Base-by-base conservation (phyloP, 2,329 filamentous ascomycete genomes). In the Ceratocystis alfenasii region DNA sequence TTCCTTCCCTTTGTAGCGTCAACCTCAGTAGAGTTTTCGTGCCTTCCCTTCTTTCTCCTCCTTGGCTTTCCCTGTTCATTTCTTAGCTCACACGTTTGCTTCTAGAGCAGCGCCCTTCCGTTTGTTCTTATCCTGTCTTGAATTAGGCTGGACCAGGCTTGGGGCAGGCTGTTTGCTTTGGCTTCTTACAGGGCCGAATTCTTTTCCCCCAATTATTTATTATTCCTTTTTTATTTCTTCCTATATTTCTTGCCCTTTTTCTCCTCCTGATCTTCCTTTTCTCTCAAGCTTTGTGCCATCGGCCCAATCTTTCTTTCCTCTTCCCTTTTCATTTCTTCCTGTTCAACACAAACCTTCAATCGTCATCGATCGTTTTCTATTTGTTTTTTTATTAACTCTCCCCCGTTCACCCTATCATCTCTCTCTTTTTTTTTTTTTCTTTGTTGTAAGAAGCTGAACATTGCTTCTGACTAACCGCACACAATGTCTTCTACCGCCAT, bases 401-500 rank as follows among this genome's bases (percentile, higher is more conserved):
- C 30, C 48, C 36, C 36, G 36, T 12, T 15, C 48, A 53, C 48
- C 48, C 48, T 53, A 53, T 50, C 62, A 53, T 48, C 45, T 30
- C 41, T 44, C 28, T 50, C 17, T 22, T 63, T 33, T 22, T 53
- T 48, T 53, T 48, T 36, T 20, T 63, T 41, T 50, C 10, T 53
- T 33, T 50, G 28, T 41, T 48, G 45, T 45, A 36, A 44, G 28
- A 50, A 36, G 25, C 55, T 59, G 55, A 59, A 20, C 25, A n/a
- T 59, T n/a, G 30, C 55, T 59, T 59, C 55, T 15, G 28, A 33
- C 12, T n/a, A 59, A n/a, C 7, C 55, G 30, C n/a, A 62, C 64
- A 65, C 61, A 44, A 65, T 65, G 64, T n/a, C 33, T 36, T 3
- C 64, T 28, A 65, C 45, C 64, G 48, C 64, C 45, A 65, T 65